Percentiles rank a stretch among this genome's conserved stretches.
These are phyloP conservation scores for Ajuga chamaepitys DNA, from an alignment of 257 asterid genomes.

Conservation along the genomic window DNA sequence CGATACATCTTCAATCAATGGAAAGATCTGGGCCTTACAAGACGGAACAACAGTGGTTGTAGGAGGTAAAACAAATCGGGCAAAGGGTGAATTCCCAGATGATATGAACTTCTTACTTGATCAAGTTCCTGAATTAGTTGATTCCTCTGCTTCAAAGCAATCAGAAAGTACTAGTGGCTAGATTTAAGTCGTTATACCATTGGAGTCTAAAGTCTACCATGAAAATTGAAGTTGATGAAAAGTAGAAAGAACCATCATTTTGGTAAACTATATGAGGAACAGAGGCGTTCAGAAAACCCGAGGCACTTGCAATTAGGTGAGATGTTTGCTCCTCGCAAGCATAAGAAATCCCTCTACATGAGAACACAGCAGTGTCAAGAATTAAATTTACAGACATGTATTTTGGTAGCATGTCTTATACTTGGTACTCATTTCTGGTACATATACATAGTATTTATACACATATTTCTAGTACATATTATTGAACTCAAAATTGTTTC, in stretches of 20 bases:
- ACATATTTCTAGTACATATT: not conserved
- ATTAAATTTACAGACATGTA: not conserved
- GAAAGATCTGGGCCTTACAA: constrained; percentile 79
- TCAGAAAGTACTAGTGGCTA: constrained; percentile 34
- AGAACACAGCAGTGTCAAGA: not conserved
- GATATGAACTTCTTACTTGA: constrained; percentile 61
- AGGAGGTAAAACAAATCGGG: constrained; percentile 84
- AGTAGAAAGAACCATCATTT: not conserved
- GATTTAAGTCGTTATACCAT: not conserved
- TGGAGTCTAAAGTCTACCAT: not conserved
- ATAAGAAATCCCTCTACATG: not conserved
- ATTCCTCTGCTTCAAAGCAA: constrained; percentile 35
- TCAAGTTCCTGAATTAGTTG: constrained; percentile 71
- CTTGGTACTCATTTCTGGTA: not conserved
- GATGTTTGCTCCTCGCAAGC: not conserved
- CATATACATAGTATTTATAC: constrained; percentile 8
- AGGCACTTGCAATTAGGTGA: not conserved
- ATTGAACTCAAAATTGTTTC: not conserved
- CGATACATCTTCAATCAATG: not conserved
- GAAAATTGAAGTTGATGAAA: not conserved
- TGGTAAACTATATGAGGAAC: not conserved
- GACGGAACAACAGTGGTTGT: constrained; percentile 67
- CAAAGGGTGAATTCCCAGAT: constrained; percentile 70
- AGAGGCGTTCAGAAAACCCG: not conserved
- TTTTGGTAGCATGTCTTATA: constrained; percentile 5